Evolutionary conservation across 2,329 filamentous ascomycete species (phyloP).

Genomic region (Colletotrichum sp.): DNA sequence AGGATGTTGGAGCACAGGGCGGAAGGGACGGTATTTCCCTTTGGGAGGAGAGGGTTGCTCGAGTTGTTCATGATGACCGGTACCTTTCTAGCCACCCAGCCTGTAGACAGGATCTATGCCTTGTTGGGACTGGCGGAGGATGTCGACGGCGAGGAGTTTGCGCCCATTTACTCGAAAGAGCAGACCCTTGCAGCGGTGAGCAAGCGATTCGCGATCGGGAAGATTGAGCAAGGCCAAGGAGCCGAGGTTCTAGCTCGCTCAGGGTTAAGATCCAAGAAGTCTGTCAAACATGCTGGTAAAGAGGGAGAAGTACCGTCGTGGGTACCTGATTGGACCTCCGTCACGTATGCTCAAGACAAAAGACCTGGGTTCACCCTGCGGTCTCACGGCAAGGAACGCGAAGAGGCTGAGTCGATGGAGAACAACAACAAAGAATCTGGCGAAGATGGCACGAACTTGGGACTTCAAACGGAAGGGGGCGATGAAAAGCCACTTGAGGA

Average conservation of each 20-base stretch:
- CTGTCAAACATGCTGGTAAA: background rate
- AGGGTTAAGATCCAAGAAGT: background rate
- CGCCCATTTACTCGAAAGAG: background rate
- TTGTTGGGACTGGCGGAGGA: background rate
- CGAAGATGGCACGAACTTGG: background rate
- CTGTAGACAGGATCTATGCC: background rate
- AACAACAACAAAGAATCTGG: too few species aligned
- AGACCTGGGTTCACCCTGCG: background rate
- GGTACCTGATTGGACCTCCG: background rate
- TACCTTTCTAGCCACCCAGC: background rate
- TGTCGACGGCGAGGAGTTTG: background rate
- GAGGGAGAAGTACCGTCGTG: background rate
- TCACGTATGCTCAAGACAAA: background rate
- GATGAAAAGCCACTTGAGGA: background rate
- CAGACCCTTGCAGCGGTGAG: background rate
- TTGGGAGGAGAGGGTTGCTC: background rate
- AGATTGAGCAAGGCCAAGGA: background rate
- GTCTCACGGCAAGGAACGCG: background rate
- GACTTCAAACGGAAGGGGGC: background rate
- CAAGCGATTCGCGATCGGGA: background rate
- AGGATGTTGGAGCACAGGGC: background rate
- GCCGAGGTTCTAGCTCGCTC: background rate
- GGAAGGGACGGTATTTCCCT: background rate
- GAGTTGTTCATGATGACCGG: background rate
- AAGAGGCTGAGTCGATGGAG: background rate